Percentiles rank a stretch among this genome's conserved stretches.
phyloP scores from a whole-genome alignment of 1,284 basidiomycete genomes.

The Trichosporon ovoides region DNA sequence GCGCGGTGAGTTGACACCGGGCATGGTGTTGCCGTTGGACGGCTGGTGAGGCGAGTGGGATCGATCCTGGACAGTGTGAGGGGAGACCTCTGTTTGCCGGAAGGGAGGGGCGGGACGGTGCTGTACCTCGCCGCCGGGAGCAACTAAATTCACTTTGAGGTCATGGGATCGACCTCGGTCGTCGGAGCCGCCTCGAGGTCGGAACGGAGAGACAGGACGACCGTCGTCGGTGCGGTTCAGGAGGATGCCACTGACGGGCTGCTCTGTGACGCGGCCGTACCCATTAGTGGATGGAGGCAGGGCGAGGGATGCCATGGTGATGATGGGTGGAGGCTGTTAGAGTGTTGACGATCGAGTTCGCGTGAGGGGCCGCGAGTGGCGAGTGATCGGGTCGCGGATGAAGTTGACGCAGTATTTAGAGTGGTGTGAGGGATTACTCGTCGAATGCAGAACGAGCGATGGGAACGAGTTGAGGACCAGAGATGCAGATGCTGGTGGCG shows the following conservation, averaged over 20 bases:
- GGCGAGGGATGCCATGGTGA: slow-evolving; percentile 5
- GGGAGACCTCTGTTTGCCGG: not conserved
- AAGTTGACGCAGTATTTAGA: not conserved
- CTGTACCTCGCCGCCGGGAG: not conserved
- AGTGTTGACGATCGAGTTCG: too few species aligned
- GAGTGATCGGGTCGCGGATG: not conserved
- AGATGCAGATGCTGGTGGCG: too few species aligned
- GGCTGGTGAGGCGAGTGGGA: not conserved
- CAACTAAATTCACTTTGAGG: not conserved
- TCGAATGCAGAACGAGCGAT: not conserved
- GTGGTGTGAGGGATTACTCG: not conserved
- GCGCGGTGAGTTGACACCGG: slow-evolving; percentile 12
- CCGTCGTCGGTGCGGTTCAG: slow-evolving; percentile 11
- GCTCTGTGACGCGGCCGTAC: too few species aligned
- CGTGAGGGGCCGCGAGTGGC: slow-evolving; percentile 6
- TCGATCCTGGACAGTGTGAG: not conserved
- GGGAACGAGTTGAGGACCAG: too few species aligned
- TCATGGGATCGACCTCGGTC: not conserved
- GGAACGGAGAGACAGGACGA: not conserved
- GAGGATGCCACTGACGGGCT: slow-evolving; percentile 14
- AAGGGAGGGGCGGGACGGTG: not conserved
- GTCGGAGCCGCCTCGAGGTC: slow-evolving; percentile 2
- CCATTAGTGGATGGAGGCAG: not conserved
- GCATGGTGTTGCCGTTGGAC: not conserved
- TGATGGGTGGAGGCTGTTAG: not conserved